phyloP scores from a whole-genome alignment of 768 basidiomycete genomes.

The Hygrophorus russula region DNA sequence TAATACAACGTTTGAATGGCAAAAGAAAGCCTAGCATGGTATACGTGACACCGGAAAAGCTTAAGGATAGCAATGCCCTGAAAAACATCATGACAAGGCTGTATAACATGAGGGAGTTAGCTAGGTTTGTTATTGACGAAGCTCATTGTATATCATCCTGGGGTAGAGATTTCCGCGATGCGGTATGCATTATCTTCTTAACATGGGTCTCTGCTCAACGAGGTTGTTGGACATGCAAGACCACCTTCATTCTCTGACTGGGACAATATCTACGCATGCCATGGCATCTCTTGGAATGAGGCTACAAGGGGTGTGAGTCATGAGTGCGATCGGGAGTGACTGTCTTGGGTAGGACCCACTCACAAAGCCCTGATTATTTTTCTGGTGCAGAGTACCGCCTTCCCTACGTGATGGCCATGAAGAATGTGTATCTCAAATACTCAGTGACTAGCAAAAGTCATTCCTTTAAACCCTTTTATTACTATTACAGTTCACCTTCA shows the following conservation, averaged over 20 bases:
- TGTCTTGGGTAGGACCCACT: neutral
- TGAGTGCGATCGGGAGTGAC: neutral
- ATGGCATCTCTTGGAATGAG: slow-evolving; percentile 1
- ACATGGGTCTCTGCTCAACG: too few species aligned
- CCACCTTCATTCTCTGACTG: too few species aligned
- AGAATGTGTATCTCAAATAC: too few species aligned
- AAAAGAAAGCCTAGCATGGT: slow-evolving; percentile 51
- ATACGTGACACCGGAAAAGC: slow-evolving; percentile 89
- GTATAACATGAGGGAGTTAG: slow-evolving; percentile 46
- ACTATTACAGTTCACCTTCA: too few species aligned
- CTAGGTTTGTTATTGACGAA: slow-evolving; percentile 92
- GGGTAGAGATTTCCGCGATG: slow-evolving; percentile 89
- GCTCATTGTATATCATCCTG: slow-evolving; percentile 92
- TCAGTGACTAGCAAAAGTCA: too few species aligned
- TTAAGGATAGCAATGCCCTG: slow-evolving; percentile 51
- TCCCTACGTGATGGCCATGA: too few species aligned
- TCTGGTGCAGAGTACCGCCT: too few species aligned
- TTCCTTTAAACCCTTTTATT: too few species aligned
- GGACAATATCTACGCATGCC: neutral
- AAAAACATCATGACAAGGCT: slow-evolving; percentile 46
- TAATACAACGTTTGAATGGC: slow-evolving; percentile 31
- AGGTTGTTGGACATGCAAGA: too few species aligned
- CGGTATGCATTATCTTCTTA: slow-evolving; percentile 33
- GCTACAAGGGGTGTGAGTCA: neutral
- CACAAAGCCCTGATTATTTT: too few species aligned